phyloP scores from a whole-genome alignment of 192 early-diverging fungal species.

The Mortierella antarctica region DNA sequence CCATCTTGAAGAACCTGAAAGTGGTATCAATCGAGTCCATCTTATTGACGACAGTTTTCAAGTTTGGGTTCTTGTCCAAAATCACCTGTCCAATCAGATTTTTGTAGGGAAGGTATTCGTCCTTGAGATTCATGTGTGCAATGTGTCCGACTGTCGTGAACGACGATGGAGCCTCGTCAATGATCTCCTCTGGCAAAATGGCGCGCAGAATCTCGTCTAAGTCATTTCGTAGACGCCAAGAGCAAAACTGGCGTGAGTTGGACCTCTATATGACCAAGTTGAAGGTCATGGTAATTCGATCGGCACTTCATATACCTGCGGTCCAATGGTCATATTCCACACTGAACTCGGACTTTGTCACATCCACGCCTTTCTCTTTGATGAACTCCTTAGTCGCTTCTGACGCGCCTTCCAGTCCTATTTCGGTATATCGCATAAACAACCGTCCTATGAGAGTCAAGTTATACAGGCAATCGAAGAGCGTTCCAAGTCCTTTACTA shows the following conservation, averaged over 20 bases:
- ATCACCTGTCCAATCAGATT: constrained; percentile 93
- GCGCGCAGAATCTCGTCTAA: constrained; percentile 91
- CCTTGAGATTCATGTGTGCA: constrained; percentile 96
- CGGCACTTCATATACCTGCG: constrained; percentile 63
- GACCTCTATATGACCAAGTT: not conserved
- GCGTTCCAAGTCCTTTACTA: not conserved
- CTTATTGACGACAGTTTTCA: constrained; percentile 97
- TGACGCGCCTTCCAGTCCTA: constrained; percentile 62
- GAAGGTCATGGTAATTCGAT: not conserved
- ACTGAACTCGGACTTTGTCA: constrained; percentile 66
- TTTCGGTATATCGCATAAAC: not conserved
- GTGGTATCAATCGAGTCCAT: constrained; percentile 94
- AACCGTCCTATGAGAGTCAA: not conserved
- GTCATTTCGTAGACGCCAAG: not conserved
- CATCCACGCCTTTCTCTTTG: constrained; percentile 56
- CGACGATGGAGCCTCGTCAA: constrained; percentile 83
- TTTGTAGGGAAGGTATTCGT: constrained; percentile 91
- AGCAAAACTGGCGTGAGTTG: not conserved
- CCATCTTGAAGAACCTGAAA: constrained; percentile 97
- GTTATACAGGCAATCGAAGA: not conserved
- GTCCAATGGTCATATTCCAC: constrained; percentile 92
- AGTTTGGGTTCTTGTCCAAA: constrained; percentile 91
- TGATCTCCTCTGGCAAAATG: constrained; percentile 80
- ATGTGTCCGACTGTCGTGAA: constrained; percentile 94
- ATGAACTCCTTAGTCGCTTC: constrained; percentile 60